phyloP scores from a whole-genome alignment of 257 asterid genomes.

The Coffea canephora region DNA sequence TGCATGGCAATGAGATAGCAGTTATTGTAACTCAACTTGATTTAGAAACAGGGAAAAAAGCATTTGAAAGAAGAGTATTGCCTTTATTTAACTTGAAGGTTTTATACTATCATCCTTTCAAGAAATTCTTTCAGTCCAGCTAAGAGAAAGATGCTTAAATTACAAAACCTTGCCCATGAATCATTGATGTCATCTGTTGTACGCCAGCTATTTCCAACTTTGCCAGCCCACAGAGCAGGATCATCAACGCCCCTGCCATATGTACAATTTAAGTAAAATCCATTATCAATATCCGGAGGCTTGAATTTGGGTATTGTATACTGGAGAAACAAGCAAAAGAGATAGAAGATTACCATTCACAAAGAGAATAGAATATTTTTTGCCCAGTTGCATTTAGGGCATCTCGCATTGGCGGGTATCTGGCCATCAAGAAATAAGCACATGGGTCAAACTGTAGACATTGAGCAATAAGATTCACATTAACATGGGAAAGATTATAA shows the following conservation, averaged over 20 bases:
- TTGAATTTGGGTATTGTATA: conserved; percentile 1
- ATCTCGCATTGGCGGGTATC: conserved; percentile 98
- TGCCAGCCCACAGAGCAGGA: conserved; percentile 91
- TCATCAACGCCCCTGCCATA: conserved; percentile 77
- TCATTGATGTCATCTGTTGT: conserved; percentile 91
- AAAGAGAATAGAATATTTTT: conserved; percentile 78
- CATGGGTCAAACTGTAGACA: conserved; percentile 2
- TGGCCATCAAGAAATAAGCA: conserved; percentile 25
- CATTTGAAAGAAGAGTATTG: neutral
- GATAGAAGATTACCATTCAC: conserved; percentile 69
- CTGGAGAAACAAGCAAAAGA: conserved; percentile 8
- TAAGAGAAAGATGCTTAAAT: conserved; percentile 11
- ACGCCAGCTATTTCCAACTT: conserved; percentile 94
- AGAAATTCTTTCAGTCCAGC: neutral
- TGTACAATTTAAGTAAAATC: conserved; percentile 13
- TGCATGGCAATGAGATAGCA: neutral
- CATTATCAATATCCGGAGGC: conserved; percentile 10
- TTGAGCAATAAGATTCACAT: neutral
- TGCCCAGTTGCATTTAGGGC: conserved; percentile 90
- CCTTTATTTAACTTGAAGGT: neutral
- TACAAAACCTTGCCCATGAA: conserved; percentile 89
- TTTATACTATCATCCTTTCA: neutral
- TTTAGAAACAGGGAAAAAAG: neutral
- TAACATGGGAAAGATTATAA: conserved; percentile 17
- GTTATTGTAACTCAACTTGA: neutral